Base-by-base conservation (phyloP, 805 yeast species). In the Citeromyces nyonsensis region DNA sequence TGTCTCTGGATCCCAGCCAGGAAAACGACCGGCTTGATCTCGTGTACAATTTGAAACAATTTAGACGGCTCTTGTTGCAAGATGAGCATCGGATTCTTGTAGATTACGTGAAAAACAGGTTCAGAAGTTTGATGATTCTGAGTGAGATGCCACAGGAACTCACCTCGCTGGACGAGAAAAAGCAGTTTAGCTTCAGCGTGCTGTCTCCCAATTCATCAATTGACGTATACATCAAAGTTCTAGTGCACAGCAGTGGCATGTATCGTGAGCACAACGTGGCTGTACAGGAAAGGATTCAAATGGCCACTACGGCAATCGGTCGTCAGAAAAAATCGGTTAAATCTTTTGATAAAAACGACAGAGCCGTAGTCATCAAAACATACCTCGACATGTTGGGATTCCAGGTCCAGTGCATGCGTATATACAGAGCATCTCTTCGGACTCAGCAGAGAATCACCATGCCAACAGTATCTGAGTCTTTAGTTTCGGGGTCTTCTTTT, bases 71-170 rank as follows among this genome's bases (percentile, higher is more conserved):
- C 6, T 38, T 77, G 28, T 35, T 57, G n/a, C 39, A 52, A 10
- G 82, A 77, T 47, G 75, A 74, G 35, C 73, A 76, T 45, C 57
- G 85, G 15, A 71, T 78, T 9, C 54, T 75, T 35, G 61, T 73
- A 12, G 86, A 78, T 45, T 78, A 73, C 63, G 46, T 59, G 30
- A 75, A 74, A 44, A 78, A 78, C 56, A 68, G 69, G 49, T 76
- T 74, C 48, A 56, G 88, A 34, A 57, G 80, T 2, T 48, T 68
- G 43, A 64, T 80, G 40, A 59, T 78, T 4, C 48, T 78, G 14
- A 54, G 72, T 3, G 70, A 56, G 15, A 47, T 47, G 30, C 60
- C 52, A 32, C n/a, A n/a, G n/a, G n/a, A n/a, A n/a, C n/a, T n/a
- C n/a, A n/a, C n/a, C n/a, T 41, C 31, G 20, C 41, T 44, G 33